A percentile compares a stretch with the other conserved stretches of the same genome.
Conservation (phyloP, 2,329 filamentous ascomycete species). For the Beauveria australis region DNA sequence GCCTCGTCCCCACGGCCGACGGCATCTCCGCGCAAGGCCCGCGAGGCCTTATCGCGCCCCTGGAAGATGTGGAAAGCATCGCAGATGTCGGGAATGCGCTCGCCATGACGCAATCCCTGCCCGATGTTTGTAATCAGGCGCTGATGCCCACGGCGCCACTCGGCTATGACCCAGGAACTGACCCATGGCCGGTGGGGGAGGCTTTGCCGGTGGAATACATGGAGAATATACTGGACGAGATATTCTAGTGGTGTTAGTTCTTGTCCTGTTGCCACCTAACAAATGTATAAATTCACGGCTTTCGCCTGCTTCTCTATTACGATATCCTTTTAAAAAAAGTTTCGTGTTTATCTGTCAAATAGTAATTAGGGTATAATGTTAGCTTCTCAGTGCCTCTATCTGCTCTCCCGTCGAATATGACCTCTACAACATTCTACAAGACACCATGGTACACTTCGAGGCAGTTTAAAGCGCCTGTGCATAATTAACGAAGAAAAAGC, state of each 20-base stretch:
- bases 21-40: not conserved
- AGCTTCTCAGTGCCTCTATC: no score
- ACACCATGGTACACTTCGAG: no score
- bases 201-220: conserved; percentile 2
- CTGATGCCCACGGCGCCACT: not conserved
- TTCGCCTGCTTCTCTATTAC: not conserved
- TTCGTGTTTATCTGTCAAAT: no score
- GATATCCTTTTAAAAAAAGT: not conserved
- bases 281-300: not conserved
- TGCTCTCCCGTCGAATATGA: no score
- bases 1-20: not conserved
- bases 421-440: no score
- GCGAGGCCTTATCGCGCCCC: not conserved
- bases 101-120: not conserved
- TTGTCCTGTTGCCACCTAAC: not conserved
- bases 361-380: no score
- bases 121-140: not conserved
- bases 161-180: not conserved
- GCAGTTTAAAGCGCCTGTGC: no score
- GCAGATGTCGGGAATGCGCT: not conserved
- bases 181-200: not conserved
- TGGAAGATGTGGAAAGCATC: not conserved
- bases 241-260: not conserved
- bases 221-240: conserved; percentile 5
- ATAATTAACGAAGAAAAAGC: no score